Percentiles rank a stretch among this genome's conserved stretches.
These are phyloP conservation scores for Ottelia alismoides DNA, from an alignment of 106 monocot species.

Conservation along the genomic window DNA sequence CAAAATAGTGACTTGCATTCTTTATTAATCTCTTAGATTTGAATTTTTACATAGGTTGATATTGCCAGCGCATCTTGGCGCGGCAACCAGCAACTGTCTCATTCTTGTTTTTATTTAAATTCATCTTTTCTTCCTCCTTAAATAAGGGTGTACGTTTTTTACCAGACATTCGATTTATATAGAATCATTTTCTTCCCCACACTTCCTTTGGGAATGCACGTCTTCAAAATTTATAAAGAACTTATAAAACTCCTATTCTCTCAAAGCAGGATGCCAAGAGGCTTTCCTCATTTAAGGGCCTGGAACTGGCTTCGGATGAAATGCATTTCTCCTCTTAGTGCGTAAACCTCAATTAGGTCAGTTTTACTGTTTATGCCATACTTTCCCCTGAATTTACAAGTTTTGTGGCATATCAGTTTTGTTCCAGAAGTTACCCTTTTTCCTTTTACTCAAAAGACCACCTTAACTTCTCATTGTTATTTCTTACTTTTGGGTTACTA, in stretches of 20 bases:
- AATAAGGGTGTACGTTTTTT: constrained; percentile 15
- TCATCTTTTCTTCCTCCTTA: constrained; percentile 2
- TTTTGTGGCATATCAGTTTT: constrained; percentile 3
- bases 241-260: constrained; percentile 72
- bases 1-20: background rate
- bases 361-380: constrained; percentile 70
- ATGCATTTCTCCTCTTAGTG: constrained; percentile 57
- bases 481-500: too few species aligned
- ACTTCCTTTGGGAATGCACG: constrained; percentile 52
- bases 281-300: constrained; percentile 74
- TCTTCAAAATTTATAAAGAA: constrained; percentile 14
- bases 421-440: too few species aligned
- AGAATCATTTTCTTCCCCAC: constrained; percentile 32
- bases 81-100: background rate
- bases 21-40: background rate
- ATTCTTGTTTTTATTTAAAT: constrained; percentile 1
- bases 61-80: background rate
- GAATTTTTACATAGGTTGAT: background rate
- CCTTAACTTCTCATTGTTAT: too few species aligned
- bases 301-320: constrained; percentile 83
- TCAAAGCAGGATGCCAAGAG: constrained; percentile 87
- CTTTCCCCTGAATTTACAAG: constrained; percentile 23
- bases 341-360: constrained; percentile 90
- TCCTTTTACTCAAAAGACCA: too few species aligned
- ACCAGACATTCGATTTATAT: too few species aligned